Base-by-base conservation (phyloP, 352 stramenopile species). In the Pythium coloratum region DNA sequence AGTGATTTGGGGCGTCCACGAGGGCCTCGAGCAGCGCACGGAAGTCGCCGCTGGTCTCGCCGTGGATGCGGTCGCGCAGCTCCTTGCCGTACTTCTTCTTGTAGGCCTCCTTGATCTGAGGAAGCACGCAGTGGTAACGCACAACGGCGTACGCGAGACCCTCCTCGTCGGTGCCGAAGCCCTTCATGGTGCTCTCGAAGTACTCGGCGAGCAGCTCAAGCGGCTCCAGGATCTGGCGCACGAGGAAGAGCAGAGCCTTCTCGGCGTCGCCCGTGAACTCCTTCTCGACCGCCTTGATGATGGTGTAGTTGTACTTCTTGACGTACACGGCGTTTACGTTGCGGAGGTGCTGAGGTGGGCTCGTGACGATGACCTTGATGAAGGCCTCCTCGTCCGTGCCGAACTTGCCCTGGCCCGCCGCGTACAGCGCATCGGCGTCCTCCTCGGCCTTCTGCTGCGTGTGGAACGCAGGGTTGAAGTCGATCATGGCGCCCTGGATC, bases 21-120 rank as follows among this genome's bases (percentile, higher is more conserved):
- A 94, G 72, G 8, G 73, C 64, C n/a, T 90, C 67, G 61, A 91
- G 69, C 32, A 94, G 69, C n/a, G 79, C 77, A 49, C 86, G 81
- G 74, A 79, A 91, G 76, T 92, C 81, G 61, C 86, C 86, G 70
- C 85, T 92, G 38, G 78, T 80, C 73, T 94, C 85, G 42, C 85
- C 83, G 68, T 94, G 76, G 67, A 94, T 92, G 67, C 86, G 82
- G 55, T 94, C 83, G 59, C 84, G 86, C 38, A 94, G 77, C 55
- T 91, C 82, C 76, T 88, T 90, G 49, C 73, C 75, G 74, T 91
- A 93, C 61, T 63, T 73, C 66, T 91, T 86, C 76, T 92, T 86
- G 77, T 92, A 94, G 34, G 81, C 81, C 30, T 86, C 76, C 66
- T 81, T 82, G 76, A 94, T 80, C 66, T 93, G 81, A 24, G 72